Evolutionary conservation across 1,284 basidiomycete genomes (phyloP).

Genomic region (Cerioporus squamosus): DNA sequence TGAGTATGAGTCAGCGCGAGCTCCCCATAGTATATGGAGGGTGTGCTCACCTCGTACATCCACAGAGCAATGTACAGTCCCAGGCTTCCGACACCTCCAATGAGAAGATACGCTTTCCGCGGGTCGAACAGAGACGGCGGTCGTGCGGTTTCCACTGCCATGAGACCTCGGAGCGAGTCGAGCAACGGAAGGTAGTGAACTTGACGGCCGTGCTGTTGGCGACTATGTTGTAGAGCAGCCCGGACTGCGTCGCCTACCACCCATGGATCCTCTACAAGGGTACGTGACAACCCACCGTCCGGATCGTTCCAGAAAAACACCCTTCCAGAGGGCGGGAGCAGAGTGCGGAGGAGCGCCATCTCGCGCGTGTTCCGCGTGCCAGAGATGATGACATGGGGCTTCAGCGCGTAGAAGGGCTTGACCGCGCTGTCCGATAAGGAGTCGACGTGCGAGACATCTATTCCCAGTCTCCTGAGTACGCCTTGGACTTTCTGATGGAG

Average conservation of each 20-base stretch:
- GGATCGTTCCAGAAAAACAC: constrained; percentile 5
- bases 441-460: neutral
- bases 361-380: too few relatives aligned
- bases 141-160: neutral
- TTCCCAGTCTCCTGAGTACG: neutral
- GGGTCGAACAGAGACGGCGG: constrained; percentile 1
- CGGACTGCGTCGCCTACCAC: constrained; percentile 9
- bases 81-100: constrained; percentile 25
- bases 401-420: too few relatives aligned
- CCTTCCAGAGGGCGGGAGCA: too few relatives aligned
- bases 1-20: neutral
- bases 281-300: neutral
- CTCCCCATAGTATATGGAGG: neutral
- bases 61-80: constrained; percentile 40
- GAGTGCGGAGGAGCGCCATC: too few relatives aligned
- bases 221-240: neutral
- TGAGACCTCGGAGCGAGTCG: neutral
- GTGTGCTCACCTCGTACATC: constrained; percentile 41
- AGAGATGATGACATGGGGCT: too few relatives aligned
- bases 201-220: neutral
- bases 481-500: constrained; percentile 5
- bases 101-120: constrained; percentile 20
- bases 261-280: constrained; percentile 3
- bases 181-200: neutral
- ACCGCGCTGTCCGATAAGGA: too few relatives aligned